These are phyloP conservation scores for Lentinula edodes DNA, from an alignment of 768 basidiomycete species.

Conservation along the genomic window DNA sequence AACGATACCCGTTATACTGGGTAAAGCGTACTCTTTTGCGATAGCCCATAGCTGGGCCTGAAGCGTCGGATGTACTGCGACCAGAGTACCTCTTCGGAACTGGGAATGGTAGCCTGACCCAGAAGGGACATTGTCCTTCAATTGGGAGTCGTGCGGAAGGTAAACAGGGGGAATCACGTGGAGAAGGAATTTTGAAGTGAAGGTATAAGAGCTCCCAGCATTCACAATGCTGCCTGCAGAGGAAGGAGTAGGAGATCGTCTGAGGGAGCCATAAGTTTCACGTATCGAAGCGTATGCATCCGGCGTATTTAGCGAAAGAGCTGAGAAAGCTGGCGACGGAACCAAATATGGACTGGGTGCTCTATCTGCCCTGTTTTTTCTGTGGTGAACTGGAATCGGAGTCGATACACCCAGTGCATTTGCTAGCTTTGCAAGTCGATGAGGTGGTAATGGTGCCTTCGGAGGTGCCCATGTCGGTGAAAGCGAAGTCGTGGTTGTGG, in stretches of 20 bases:
- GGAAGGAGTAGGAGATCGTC: constrained; percentile 50
- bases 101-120: constrained; percentile 77
- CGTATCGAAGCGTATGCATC: constrained; percentile 4
- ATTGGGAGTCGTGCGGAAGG: constrained; percentile 49
- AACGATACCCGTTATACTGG: constrained; percentile 76
- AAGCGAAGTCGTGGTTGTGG: constrained; percentile 18
- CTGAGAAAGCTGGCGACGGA: neutral
- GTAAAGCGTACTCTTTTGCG: constrained; percentile 89
- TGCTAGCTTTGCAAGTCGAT: constrained; percentile 75
- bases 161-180: constrained; percentile 78
- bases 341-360: neutral
- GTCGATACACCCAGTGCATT: constrained; percentile 81
- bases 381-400: constrained; percentile 50
- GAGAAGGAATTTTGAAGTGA: constrained; percentile 65
- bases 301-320: constrained; percentile 1
- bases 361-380: neutral
- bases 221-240: constrained; percentile 27
- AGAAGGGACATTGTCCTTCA: constrained; percentile 45
- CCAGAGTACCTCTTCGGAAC: constrained; percentile 79
- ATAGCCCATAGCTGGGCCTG: constrained; percentile 82
- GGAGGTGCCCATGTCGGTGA: constrained; percentile 56
- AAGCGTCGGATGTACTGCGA: constrained; percentile 80
- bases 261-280: constrained; percentile 14
- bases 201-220: constrained; percentile 23
- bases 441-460: constrained; percentile 67